These are phyloP conservation scores for Pichia exigua DNA, from an alignment of 805 yeast species.

Conservation along the genomic window DNA sequence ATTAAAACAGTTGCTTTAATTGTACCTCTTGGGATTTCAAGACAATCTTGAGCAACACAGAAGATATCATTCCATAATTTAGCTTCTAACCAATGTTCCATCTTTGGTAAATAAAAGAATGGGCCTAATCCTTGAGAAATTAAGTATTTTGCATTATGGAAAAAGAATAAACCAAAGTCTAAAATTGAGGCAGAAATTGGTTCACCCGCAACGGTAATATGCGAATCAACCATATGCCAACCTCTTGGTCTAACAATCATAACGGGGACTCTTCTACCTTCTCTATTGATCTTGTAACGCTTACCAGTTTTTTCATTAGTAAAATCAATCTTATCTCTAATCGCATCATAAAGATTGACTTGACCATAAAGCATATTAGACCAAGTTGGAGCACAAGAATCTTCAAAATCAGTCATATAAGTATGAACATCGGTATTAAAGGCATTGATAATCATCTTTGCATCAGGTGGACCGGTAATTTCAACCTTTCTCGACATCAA, in stretches of 20 bases:
- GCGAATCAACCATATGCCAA: constrained; percentile 77
- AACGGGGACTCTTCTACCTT: constrained; percentile 59
- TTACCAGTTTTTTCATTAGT: constrained; percentile 32
- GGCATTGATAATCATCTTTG: constrained; percentile 79
- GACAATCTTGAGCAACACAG: constrained; percentile 64
- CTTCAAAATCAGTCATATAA: constrained; percentile 83
- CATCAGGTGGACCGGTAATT: constrained; percentile 80
- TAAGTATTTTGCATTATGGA: constrained; percentile 60
- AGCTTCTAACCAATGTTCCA: constrained; percentile 83
- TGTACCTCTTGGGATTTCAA: constrained; percentile 65
- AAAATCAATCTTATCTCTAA: constrained; percentile 58
- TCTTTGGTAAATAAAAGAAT: constrained; percentile 74
- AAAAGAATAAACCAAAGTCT: constrained; percentile 74
- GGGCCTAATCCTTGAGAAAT: constrained; percentile 67
- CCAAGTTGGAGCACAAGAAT: constrained; percentile 83
- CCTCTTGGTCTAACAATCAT: constrained; percentile 83
- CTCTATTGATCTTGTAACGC: constrained; percentile 32
- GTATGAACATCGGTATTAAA: constrained; percentile 72
- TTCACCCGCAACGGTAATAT: constrained; percentile 62
- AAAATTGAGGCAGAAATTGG: constrained; percentile 71
- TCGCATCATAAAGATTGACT: constrained; percentile 68
- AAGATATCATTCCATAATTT: constrained; percentile 78
- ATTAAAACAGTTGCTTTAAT: constrained; percentile 75
- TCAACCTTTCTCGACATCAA: constrained; percentile 69
- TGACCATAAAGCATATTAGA: constrained; percentile 72